These are phyloP conservation scores for Phytophthora foliorum DNA, from an alignment of 352 stramenopile species.

Conservation along the genomic window DNA sequence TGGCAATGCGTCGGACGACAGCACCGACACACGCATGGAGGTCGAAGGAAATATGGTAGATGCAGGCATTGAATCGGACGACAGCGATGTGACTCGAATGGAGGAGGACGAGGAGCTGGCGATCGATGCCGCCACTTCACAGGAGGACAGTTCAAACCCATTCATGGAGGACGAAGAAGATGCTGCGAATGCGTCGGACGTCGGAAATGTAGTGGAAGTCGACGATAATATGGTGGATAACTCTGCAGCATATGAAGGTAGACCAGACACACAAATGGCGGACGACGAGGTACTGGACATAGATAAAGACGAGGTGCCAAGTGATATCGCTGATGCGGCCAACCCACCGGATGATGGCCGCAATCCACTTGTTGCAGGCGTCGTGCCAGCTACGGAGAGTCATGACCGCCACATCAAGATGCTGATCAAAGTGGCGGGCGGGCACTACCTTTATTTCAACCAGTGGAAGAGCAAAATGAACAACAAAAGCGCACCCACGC, in stretches of 20 bases:
- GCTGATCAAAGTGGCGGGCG: slow-evolving; percentile 17
- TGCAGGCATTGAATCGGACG: neutral
- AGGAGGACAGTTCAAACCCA: neutral
- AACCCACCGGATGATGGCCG: slow-evolving; percentile 2
- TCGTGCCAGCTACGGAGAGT: slow-evolving; percentile 31
- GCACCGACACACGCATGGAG: slow-evolving; percentile 12
- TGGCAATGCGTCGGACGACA: slow-evolving; percentile 1
- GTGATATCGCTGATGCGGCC: neutral
- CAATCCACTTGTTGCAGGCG: slow-evolving; percentile 42
- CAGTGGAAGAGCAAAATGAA: slow-evolving; percentile 61
- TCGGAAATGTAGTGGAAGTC: neutral
- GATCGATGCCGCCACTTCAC: neutral
- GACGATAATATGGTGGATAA: no score
- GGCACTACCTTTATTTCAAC: slow-evolving; percentile 50
- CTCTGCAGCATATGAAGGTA: neutral
- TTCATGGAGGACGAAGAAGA: neutral
- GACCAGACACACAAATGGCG: neutral
- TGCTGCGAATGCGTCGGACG: neutral
- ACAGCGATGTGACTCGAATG: slow-evolving; percentile 2
- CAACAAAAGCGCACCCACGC: slow-evolving; percentile 37
- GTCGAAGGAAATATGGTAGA: neutral
- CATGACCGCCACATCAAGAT: slow-evolving; percentile 52
- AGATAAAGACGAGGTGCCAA: neutral
- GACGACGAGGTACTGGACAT: neutral
- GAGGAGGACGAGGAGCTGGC: slow-evolving; percentile 2